phyloP scores from a whole-genome alignment of 2,329 filamentous ascomycete genomes.

The Aschersonia sp. region DNA sequence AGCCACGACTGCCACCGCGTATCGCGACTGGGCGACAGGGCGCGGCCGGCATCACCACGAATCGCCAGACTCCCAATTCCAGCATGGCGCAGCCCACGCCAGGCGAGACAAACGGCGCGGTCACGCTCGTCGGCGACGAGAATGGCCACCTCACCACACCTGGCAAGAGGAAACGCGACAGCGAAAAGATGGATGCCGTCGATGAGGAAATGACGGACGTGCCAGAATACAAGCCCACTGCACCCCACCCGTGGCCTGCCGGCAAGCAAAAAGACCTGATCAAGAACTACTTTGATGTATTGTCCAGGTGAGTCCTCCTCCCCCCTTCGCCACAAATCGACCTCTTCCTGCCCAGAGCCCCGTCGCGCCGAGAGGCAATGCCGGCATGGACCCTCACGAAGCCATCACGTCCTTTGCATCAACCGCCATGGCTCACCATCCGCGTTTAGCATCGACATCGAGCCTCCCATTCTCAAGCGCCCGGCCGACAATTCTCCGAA shows the following conservation, averaged over 20 bases:
- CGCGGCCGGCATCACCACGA: slow-evolving; percentile 14
- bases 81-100: slow-evolving; percentile 27
- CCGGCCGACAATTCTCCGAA: slow-evolving; percentile 28
- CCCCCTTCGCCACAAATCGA: neutral
- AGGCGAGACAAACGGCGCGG: slow-evolving; percentile 25
- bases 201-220: slow-evolving; percentile 12
- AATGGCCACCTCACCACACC: slow-evolving; percentile 18
- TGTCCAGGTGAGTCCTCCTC: slow-evolving; percentile 20
- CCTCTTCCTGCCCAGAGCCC: neutral
- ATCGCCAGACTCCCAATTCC: slow-evolving; percentile 8
- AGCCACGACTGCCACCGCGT: slow-evolving; percentile 19
- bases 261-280: slow-evolving; percentile 21
- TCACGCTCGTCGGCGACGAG: slow-evolving; percentile 17
- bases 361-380: no score
- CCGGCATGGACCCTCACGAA: no score
- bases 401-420: neutral
- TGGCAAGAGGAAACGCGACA: slow-evolving; percentile 46
- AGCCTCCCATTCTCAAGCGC: slow-evolving; percentile 39
- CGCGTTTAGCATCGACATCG: slow-evolving; percentile 34
- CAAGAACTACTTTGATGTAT: slow-evolving; percentile 20
- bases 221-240: slow-evolving; percentile 11
- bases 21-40: slow-evolving; percentile 26
- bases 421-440: slow-evolving; percentile 14
- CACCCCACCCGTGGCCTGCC: slow-evolving; percentile 10
- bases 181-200: slow-evolving; percentile 21